Conservation (phyloP, 1,139 yeast species). For the Magnusiomyces ingens region DNA sequence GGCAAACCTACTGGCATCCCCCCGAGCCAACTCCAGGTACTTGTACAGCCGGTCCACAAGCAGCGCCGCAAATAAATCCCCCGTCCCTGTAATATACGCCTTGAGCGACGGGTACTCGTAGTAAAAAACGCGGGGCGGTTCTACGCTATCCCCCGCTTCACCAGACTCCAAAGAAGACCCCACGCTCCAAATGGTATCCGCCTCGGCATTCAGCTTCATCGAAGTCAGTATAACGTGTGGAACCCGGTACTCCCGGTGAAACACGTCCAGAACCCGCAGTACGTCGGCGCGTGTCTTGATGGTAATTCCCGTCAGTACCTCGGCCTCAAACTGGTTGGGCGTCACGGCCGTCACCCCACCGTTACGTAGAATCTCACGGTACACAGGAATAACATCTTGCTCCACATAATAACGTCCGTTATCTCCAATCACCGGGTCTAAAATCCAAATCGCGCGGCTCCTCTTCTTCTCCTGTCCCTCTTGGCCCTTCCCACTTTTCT, state of each 20-base stretch:
- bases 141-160: constrained; percentile 14
- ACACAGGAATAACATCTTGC: constrained; percentile 58
- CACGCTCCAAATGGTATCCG: constrained; percentile 43
- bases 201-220: constrained; percentile 30
- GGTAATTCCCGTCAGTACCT: constrained; percentile 52
- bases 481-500: constrained; percentile 1
- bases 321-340: constrained; percentile 90
- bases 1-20: constrained; percentile 6
- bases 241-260: constrained; percentile 49
- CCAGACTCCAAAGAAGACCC: constrained; percentile 37
- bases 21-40: constrained; percentile 19
- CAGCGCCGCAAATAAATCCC: constrained; percentile 82
- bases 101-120: constrained; percentile 51
- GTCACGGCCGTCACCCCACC: constrained; percentile 62
- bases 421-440: constrained; percentile 96
- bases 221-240: constrained; percentile 68
- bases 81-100: constrained; percentile 86
- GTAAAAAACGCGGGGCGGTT: constrained; percentile 27
- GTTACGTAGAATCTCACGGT: constrained; percentile 47
- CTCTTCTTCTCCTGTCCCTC: constrained; percentile 19
- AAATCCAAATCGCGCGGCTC: constrained; percentile 44
- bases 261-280: constrained; percentile 39
- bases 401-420: constrained; percentile 77
- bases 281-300: constrained; percentile 42
- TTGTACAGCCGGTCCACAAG: constrained; percentile 52